Conservation (phyloP, 306 rosid genomes). For the Quercus variabilis region DNA sequence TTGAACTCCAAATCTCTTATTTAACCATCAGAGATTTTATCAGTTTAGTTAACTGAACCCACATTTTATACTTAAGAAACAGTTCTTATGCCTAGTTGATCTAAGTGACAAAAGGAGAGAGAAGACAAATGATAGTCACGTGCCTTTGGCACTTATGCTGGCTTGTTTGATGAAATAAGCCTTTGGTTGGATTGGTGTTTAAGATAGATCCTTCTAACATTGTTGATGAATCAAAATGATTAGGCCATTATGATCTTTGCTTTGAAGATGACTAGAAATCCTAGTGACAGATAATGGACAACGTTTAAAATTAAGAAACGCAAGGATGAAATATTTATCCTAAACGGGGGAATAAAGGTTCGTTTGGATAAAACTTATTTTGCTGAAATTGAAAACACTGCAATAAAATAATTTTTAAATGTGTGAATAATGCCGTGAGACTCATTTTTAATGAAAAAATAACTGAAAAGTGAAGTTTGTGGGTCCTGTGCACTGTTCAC, state of each 20-base stretch:
- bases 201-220: background rate
- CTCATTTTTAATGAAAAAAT: no score
- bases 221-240: background rate
- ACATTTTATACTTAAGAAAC: background rate
- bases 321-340: background rate
- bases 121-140: background rate
- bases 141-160: background rate
- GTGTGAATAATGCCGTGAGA: no score
- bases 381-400: no score
- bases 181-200: background rate
- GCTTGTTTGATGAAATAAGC: background rate
- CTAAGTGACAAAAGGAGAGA: background rate
- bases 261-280: background rate
- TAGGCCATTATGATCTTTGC: background rate
- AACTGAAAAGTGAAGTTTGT: no score
- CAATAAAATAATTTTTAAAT: no score
- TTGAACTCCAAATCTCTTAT: accelerated
- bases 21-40: no score
- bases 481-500: no score
- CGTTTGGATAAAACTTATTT: no score
- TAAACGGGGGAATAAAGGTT: background rate
- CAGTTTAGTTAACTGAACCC: accelerated
- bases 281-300: background rate
- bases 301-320: background rate
- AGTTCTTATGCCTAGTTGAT: background rate